Evolutionary conservation across 352 stramenopile genomes (phyloP).

Genomic region (Globisporangium splendens): DNA sequence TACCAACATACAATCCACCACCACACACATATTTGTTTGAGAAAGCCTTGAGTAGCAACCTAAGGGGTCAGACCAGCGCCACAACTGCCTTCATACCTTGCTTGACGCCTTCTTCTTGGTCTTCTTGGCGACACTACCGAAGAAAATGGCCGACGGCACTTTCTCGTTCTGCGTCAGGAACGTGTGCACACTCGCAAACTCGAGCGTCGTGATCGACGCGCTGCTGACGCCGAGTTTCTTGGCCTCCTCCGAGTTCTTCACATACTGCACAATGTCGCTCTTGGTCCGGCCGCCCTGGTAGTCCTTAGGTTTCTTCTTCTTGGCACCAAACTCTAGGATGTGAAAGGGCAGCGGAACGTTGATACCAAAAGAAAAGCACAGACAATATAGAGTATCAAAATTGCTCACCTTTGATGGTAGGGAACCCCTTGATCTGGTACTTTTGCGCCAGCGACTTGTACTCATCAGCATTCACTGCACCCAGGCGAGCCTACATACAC

Average conservation of each 20-base stretch:
- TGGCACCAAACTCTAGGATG: slow-evolving; percentile 57
- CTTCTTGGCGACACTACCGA: slow-evolving; percentile 48
- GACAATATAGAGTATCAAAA: not conserved
- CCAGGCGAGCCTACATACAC: slow-evolving; percentile 53
- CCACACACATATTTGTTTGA: not conserved
- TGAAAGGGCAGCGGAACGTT: no score
- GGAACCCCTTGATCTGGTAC: slow-evolving; percentile 75
- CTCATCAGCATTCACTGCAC: slow-evolving; percentile 60
- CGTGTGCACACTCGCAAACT: slow-evolving; percentile 45
- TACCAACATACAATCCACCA: slow-evolving; percentile 9
- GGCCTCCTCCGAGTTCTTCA: slow-evolving; percentile 61
- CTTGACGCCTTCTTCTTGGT: slow-evolving; percentile 31
- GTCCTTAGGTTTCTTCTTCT: slow-evolving; percentile 77
- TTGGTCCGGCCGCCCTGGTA: slow-evolving; percentile 63
- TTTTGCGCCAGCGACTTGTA: slow-evolving; percentile 65
- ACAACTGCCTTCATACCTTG: slow-evolving; percentile 18
- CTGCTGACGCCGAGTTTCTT: slow-evolving; percentile 67
- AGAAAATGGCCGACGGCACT: slow-evolving; percentile 63
- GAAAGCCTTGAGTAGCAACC: not conserved
- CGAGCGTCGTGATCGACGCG: slow-evolving; percentile 37
- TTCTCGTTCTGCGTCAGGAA: slow-evolving; percentile 51
- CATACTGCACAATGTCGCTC: slow-evolving; percentile 68
- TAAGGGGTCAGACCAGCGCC: not conserved
- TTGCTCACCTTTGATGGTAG: slow-evolving; percentile 66
- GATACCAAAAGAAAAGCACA: no score